Evolutionary conservation across 345 rosid species (phyloP), one percentile per base, ranked within the genome.

Genomic region (Linum usitatissimum): DNA sequence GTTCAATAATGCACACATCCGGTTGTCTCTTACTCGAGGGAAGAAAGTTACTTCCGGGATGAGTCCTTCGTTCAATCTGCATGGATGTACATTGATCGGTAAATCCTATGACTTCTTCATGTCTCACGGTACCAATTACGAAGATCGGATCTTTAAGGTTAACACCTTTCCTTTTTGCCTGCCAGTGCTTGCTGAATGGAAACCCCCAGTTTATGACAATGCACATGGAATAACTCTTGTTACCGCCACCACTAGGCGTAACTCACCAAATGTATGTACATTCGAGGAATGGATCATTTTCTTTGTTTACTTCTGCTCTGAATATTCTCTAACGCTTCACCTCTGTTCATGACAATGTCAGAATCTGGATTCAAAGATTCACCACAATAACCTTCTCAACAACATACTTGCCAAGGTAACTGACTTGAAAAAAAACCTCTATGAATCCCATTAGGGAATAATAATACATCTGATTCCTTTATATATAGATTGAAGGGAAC

Each of bases 301-400:
- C 48, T 17, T 5, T 67, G 28, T 23, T 23, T 23, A 23, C 28
- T 23, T 23, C 28, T 19, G 18, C 6, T 56, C 28, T n/a, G 21
- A 19, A 18, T 0, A 23, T 23, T 8, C 15, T 10, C 9, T 57
- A 17, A 19, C 34, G 38, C 39, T 31, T 60, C 1, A 15, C n/a
- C 59, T 57, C 55, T 19, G 28, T 65, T n/a, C 14, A 20, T 53
- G 21, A 17, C 64, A 40, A 30, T 6, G 17, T 55, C 85, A 91
- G 97, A 86, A 80, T 69, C 75, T 91, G 91, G 97, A 91, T 81
- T 91, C 94, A 28, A 91, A 91, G 84, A 87, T 91, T 71, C 96
- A 84, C 73, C 97, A 86, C 79, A 91, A 91, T 77, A 91, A 91
- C 70, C 96, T 91, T 68, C 85, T 91, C 69, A 91, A 91, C 66